Evolutionary conservation across 148 eudicot genomes (phyloP).

Genomic region (Gaultheria prostrata): DNA sequence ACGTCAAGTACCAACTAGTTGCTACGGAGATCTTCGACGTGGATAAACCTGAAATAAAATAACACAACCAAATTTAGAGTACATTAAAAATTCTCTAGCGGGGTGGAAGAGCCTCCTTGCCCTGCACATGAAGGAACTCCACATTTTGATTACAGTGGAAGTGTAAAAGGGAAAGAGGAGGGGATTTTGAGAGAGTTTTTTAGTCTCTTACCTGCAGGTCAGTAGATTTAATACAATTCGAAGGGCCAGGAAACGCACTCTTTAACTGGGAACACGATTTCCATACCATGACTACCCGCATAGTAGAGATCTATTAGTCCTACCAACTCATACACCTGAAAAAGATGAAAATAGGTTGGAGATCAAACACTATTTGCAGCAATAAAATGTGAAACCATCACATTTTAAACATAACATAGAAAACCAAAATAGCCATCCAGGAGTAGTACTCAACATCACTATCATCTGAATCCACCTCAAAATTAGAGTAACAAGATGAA

Average conservation of each 20-base stretch:
- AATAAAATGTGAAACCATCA: not conserved
- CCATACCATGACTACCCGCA: constrained; percentile 98
- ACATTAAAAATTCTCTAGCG: constrained; percentile 59
- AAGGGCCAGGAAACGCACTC: constrained; percentile 25
- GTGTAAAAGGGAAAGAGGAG: not conserved
- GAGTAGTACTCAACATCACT: constrained; percentile 47
- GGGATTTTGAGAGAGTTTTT: not conserved
- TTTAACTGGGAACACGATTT: constrained; percentile 63
- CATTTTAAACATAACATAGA: not conserved
- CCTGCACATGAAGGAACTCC: constrained; percentile 33
- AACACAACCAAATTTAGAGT: no score
- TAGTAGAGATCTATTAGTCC: constrained; percentile 71
- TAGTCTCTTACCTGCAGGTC: constrained; percentile 46
- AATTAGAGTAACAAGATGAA: no score
- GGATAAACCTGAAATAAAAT: no score
- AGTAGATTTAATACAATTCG: constrained; percentile 35
- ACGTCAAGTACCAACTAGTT: no score
- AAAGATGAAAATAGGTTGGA: not conserved
- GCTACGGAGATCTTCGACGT: no score
- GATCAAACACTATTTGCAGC: not conserved
- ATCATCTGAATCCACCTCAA: constrained; percentile 54
- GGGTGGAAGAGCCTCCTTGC: constrained; percentile 83
- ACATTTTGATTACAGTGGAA: not conserved
- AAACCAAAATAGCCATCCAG: constrained; percentile 69
- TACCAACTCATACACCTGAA: constrained; percentile 72